A percentile compares a stretch with the other conserved stretches of the same genome.
Evolutionary conservation across 768 basidiomycete genomes (phyloP).

Genomic region (Russula earlei): DNA sequence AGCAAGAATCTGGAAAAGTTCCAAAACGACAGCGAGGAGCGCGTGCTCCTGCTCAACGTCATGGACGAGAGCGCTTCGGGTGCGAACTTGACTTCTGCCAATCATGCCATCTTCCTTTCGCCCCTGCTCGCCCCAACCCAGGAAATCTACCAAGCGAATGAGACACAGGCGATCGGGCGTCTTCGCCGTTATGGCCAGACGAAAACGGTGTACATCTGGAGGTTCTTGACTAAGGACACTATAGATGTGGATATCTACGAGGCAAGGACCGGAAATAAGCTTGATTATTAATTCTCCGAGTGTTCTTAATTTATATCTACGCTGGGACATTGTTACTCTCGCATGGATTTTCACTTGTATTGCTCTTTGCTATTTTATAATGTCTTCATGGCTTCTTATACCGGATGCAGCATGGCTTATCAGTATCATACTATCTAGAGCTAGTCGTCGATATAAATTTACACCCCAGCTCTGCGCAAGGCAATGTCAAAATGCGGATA

Average conservation of each 20-base stretch:
- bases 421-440: background rate
- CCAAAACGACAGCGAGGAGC: slow-evolving; percentile 69
- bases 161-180: slow-evolving; percentile 79
- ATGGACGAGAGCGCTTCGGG: slow-evolving; percentile 95
- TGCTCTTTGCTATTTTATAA: background rate
- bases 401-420: background rate
- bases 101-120: slow-evolving; percentile 91
- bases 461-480: background rate
- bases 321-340: background rate
- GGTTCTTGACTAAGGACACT: slow-evolving; percentile 77
- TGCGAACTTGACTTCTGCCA: slow-evolving; percentile 86
- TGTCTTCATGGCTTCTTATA: background rate
- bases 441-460: background rate
- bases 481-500: background rate
- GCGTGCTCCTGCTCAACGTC: slow-evolving; percentile 80
- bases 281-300: background rate
- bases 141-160: slow-evolving; percentile 77
- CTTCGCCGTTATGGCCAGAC: slow-evolving; percentile 76
- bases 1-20: slow-evolving; percentile 80
- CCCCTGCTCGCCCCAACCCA: slow-evolving; percentile 76
- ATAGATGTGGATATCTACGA: slow-evolving; percentile 82
- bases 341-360: background rate
- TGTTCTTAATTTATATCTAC: background rate
- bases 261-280: slow-evolving; percentile 31
- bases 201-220: slow-evolving; percentile 72